Base-by-base conservation (phyloP, 352 stramenopile genomes). In the Phytophthora podocarpi region DNA sequence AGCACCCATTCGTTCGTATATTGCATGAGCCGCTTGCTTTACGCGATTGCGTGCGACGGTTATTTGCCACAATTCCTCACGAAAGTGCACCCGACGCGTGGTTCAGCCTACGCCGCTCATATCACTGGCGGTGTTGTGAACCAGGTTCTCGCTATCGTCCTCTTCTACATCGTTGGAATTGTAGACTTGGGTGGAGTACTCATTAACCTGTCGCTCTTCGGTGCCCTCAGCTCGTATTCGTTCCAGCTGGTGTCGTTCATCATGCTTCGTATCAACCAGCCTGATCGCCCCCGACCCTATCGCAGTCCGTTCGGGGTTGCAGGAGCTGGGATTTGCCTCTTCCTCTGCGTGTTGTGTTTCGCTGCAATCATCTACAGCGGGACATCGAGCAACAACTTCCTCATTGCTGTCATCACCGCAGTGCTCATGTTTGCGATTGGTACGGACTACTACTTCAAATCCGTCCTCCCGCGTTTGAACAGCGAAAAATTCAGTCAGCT, bases 1-100 rank as follows among this genome's bases (percentile, higher is more conserved):
- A 85, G 75, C 36, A 82, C 77, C 24, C 77, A 91, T 56, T 88
- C 82, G 42, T 91, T 88, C 68, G 78, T 91, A 10, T 91, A 81
- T 40, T 89, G 70, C 67, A 91, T 89, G 82, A 74, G 72, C 15
- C 70, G 70, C 1, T 28, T 89, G 49, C 54, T 91, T 21, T 85
- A 73, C 56, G 82, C 82, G 10, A 91, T 89, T 49, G 79, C 82
- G 5, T 78, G 75, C 18, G 82, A 87, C 52, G 79, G 79, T 3
- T 91, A 79, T 43, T 49, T 86, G 32, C 82, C 77, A 1, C 51
- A 70, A n/a, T 61, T 85, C 18, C 64, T 91, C 23, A 85, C 77
- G 10, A 87, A 74, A 20, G 48, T 85, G 13, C 63, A 86, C 50
- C 57, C 70, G 23, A 75, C 69, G 2, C 66, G 65, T 15, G 76